These are phyloP conservation scores for Coemansia sp. DNA, from an alignment of 192 early-diverging fungal genomes.

Conservation along the genomic window DNA sequence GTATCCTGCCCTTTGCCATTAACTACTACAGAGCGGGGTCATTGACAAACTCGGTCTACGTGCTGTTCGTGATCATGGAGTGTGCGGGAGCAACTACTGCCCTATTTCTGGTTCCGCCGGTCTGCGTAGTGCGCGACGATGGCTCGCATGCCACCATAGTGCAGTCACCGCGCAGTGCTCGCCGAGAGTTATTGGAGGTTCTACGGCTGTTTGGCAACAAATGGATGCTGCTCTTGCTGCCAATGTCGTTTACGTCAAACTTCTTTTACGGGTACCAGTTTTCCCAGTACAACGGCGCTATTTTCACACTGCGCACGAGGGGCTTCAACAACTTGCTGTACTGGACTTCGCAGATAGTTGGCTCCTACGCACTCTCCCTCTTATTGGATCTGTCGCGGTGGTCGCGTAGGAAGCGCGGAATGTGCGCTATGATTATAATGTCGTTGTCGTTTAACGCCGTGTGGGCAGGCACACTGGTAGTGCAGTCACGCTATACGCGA, in stretches of 20 bases:
- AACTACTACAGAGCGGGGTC: constrained; percentile 58
- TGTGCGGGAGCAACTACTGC: constrained; percentile 59
- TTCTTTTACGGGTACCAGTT: constrained; percentile 82
- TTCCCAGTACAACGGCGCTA: constrained; percentile 55
- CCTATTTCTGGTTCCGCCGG: constrained; percentile 59
- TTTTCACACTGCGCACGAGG: constrained; percentile 69
- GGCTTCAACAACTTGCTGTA: constrained; percentile 76
- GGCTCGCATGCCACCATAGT: constrained; percentile 62
- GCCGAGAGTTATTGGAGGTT: constrained; percentile 58
- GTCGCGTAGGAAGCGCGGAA: constrained; percentile 61
- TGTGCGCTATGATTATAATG: constrained; percentile 51
- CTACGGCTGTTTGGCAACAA: constrained; percentile 62
- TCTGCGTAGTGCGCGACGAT: constrained; percentile 65
- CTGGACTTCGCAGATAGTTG: constrained; percentile 74
- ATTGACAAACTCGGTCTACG: constrained; percentile 67
- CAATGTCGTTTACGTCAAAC: constrained; percentile 73
- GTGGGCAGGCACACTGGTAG: constrained; percentile 59
- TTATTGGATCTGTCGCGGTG: constrained; percentile 61
- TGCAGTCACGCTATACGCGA: constrained; percentile 58
- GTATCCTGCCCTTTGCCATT: constrained; percentile 64
- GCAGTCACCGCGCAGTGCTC: constrained; percentile 56
- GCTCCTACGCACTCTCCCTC: constrained; percentile 61
- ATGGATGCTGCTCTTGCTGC: constrained; percentile 68
- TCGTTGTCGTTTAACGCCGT: constrained; percentile 48
- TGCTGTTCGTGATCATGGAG: constrained; percentile 73